Percentiles rank a stretch among this genome's conserved stretches.
Evolutionary conservation across 2,329 filamentous ascomycete species (phyloP).

Genomic region (Ceratocystis colombiana): DNA sequence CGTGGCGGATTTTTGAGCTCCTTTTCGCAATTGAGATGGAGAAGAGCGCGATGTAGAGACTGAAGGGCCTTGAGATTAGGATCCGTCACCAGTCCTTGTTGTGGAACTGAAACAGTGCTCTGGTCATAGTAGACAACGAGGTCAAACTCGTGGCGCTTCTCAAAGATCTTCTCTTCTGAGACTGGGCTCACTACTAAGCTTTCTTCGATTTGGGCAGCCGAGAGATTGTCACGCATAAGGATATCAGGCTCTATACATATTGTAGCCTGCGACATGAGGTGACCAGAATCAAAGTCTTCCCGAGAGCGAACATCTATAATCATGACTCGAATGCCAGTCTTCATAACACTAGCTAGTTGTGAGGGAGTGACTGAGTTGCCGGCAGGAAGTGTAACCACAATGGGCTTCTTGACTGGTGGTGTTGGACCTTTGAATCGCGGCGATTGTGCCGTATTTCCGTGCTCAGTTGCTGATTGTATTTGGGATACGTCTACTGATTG

Average conservation of each 20-base stretch:
- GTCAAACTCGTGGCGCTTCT: slow-evolving; percentile 64
- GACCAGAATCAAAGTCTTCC: slow-evolving; percentile 73
- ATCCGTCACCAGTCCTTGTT: slow-evolving; percentile 20
- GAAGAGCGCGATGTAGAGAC: slow-evolving; percentile 67
- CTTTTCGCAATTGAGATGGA: slow-evolving; percentile 72
- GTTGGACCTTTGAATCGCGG: neutral
- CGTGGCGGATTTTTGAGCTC: slow-evolving; percentile 64
- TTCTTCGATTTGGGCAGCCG: slow-evolving; percentile 52
- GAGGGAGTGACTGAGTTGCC: slow-evolving; percentile 54
- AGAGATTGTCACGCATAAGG: slow-evolving; percentile 56
- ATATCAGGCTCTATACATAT: slow-evolving; percentile 83
- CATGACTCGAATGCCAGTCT: slow-evolving; percentile 51
- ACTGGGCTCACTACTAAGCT: slow-evolving; percentile 60
- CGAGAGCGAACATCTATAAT: slow-evolving; percentile 78
- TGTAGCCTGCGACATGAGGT: slow-evolving; percentile 72
- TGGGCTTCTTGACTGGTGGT: slow-evolving; percentile 1
- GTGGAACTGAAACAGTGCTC: slow-evolving; percentile 44
- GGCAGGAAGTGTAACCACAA: slow-evolving; percentile 41
- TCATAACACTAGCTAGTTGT: slow-evolving; percentile 61
- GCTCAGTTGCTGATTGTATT: neutral
- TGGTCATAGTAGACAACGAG: slow-evolving; percentile 88
- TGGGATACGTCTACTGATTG: slow-evolving; percentile 1
- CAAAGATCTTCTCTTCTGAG: slow-evolving; percentile 67
- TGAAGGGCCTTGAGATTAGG: slow-evolving; percentile 22
- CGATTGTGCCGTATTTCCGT: neutral